phyloP scores from a whole-genome alignment of 2,329 filamentous ascomycete species.

The Claviceps capensis region DNA sequence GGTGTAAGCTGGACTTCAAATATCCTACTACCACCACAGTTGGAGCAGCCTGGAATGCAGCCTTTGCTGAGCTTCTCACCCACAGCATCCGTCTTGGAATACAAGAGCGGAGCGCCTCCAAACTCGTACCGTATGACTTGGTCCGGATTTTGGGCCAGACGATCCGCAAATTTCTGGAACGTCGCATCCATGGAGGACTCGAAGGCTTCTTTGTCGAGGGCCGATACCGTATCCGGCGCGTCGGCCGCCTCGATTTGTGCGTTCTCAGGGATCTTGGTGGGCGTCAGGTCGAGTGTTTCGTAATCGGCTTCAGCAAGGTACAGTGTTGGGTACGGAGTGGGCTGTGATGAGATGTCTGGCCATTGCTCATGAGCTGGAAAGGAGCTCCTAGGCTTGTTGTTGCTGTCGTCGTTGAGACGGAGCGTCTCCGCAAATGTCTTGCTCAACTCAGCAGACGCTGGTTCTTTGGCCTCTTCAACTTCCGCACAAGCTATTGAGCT shows the following conservation, averaged over 20 bases:
- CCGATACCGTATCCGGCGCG: slow-evolving; percentile 22
- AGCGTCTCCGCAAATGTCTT: slow-evolving; percentile 64
- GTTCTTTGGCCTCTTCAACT: slow-evolving; percentile 7
- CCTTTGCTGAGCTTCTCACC: slow-evolving; percentile 45
- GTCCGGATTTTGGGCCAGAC: slow-evolving; percentile 66
- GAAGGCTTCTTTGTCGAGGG: slow-evolving; percentile 56
- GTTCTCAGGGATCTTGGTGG: slow-evolving; percentile 35
- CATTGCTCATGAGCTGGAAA: slow-evolving; percentile 50
- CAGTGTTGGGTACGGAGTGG: slow-evolving; percentile 58
- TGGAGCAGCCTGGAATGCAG: slow-evolving; percentile 59
- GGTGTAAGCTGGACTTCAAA: slow-evolving; percentile 93
- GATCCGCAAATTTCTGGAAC: slow-evolving; percentile 70
- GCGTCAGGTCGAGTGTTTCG: slow-evolving; percentile 61
- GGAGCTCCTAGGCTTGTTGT: slow-evolving; percentile 13
- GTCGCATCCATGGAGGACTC: slow-evolving; percentile 62
- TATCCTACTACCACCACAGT: slow-evolving; percentile 60
- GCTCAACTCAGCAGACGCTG: slow-evolving; percentile 26
- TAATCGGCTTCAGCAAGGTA: slow-evolving; percentile 83
- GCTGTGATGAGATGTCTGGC: slow-evolving; percentile 53
- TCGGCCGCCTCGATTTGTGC: slow-evolving; percentile 28
- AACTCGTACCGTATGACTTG: slow-evolving; percentile 76
- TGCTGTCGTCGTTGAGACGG: slow-evolving; percentile 45
- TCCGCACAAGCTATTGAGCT: not conserved
- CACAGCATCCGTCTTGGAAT: slow-evolving; percentile 62
- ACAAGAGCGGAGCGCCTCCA: slow-evolving; percentile 59